Evolutionary conservation across 352 stramenopile species (phyloP).

Genomic region (Stephanocyclus meneghinianus): DNA sequence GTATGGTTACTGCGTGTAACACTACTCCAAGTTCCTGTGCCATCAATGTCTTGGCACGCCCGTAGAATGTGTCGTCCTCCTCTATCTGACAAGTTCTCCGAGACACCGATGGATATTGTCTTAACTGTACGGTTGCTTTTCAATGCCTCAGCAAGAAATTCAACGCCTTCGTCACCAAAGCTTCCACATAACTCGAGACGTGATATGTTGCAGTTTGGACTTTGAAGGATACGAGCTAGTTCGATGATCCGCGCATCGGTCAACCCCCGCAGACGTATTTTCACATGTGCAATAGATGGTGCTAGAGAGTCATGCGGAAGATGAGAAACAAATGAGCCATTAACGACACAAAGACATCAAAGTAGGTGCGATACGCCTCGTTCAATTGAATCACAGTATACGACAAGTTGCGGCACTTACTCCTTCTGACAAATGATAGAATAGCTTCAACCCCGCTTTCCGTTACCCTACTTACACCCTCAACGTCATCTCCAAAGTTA

Average conservation of each 20-base stretch:
- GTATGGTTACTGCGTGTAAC: constrained; percentile 37
- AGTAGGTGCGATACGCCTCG: neutral
- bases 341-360: neutral
- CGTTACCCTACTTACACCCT: constrained; percentile 21
- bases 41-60: constrained; percentile 24
- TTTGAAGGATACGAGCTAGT: constrained; percentile 22
- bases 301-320: constrained; percentile 7
- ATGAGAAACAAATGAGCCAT: neutral
- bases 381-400: neutral
- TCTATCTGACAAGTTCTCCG: constrained; percentile 27
- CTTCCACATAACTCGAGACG: constrained; percentile 34
- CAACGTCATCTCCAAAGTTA: constrained; percentile 24
- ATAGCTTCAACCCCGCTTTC: constrained; percentile 33
- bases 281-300: constrained; percentile 33
- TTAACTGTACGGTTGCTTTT: constrained; percentile 40
- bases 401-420: constrained; percentile 24
- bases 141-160: constrained; percentile 45
- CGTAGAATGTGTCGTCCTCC: constrained; percentile 26
- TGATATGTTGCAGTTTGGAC: constrained; percentile 24
- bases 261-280: constrained; percentile 29
- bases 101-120: constrained; percentile 39
- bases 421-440: constrained; percentile 32
- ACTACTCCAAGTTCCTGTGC: constrained; percentile 26
- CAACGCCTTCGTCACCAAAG: constrained; percentile 41
- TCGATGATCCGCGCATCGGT: constrained; percentile 26